Conservation (phyloP, 177 flowering plant genomes). For the Vitis hybrid region DNA sequence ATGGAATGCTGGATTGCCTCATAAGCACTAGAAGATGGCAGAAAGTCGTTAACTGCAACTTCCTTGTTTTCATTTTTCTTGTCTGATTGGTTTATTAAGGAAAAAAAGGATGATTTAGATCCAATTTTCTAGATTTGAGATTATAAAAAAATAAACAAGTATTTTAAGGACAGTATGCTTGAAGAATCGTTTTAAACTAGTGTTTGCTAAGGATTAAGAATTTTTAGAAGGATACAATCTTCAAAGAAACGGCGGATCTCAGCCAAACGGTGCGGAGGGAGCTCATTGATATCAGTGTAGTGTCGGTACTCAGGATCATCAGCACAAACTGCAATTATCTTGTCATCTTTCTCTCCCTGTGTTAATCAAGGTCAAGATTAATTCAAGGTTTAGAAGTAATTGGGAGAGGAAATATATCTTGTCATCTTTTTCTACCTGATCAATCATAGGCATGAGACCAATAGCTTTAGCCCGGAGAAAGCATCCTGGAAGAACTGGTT, state of each 20-base stretch:
- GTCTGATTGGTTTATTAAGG: slow-evolving; percentile 35
- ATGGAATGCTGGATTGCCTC: slow-evolving; percentile 57
- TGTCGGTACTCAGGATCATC: slow-evolving; percentile 91
- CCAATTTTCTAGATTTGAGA: not conserved
- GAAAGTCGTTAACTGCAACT: slow-evolving; percentile 63
- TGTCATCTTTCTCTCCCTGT: slow-evolving; percentile 94
- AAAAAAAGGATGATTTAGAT: not conserved
- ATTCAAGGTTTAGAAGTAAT: not conserved
- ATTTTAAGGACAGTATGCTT: too few species aligned
- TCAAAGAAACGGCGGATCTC: slow-evolving; percentile 95
- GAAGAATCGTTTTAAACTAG: not conserved
- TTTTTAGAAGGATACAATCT: slow-evolving; percentile 67
- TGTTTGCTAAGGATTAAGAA: not conserved
- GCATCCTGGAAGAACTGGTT: slow-evolving; percentile 90
- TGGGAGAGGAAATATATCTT: not conserved
- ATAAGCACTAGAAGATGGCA: slow-evolving; percentile 51
- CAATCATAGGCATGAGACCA: slow-evolving; percentile 93
- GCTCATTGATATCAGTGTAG: slow-evolving; percentile 78
- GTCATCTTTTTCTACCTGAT: slow-evolving; percentile 49
- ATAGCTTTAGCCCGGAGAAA: slow-evolving; percentile 87
- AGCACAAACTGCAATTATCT: slow-evolving; percentile 87
- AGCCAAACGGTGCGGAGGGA: slow-evolving; percentile 86
- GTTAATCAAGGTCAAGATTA: not conserved
- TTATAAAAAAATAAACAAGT: not conserved
- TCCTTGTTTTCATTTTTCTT: slow-evolving; percentile 76